These are phyloP conservation scores for Saccharomycopsis selenospora DNA, from an alignment of 805 yeast species.

Conservation along the genomic window DNA sequence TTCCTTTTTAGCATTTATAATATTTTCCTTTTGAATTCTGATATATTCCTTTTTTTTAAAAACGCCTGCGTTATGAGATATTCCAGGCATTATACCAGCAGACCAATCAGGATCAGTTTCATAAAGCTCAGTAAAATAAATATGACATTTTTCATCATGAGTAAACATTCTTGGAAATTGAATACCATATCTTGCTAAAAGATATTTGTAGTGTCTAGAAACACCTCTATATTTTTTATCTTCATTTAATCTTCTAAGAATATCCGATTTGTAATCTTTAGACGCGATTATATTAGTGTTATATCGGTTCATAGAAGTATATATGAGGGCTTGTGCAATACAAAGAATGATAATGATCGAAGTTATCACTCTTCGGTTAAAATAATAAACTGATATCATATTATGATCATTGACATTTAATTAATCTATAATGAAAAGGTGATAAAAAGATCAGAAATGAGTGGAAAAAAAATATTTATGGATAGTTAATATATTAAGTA, in stretches of 20 bases:
- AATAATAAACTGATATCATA: constrained; percentile 1
- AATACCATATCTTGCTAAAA: constrained; percentile 23
- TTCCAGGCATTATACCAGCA: constrained; percentile 21
- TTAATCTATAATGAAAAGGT: too few relatives aligned
- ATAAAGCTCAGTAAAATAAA: constrained; percentile 40
- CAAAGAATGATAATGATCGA: neutral
- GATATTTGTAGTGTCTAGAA: constrained; percentile 23
- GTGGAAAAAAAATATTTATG: too few relatives aligned
- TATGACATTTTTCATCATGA: constrained; percentile 35
- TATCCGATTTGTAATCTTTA: neutral
- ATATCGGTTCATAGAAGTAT: neutral
- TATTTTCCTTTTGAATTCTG: constrained; percentile 24
- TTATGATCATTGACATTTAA: neutral
- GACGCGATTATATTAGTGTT: neutral
- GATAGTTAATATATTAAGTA: too few relatives aligned
- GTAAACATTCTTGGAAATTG: constrained; percentile 25
- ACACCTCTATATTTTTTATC: constrained; percentile 4
- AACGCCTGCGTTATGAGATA: constrained; percentile 25
- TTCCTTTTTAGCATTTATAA: constrained; percentile 26
- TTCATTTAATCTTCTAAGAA: neutral
- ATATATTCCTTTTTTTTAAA: constrained; percentile 31
- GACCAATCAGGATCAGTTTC: constrained; percentile 38
- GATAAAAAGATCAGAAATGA: too few relatives aligned
- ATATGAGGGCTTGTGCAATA: neutral
- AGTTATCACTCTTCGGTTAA: constrained; percentile 3